Evolutionary conservation across 305 asterid genomes (phyloP).

Genomic region (Fraxinus nigra): DNA sequence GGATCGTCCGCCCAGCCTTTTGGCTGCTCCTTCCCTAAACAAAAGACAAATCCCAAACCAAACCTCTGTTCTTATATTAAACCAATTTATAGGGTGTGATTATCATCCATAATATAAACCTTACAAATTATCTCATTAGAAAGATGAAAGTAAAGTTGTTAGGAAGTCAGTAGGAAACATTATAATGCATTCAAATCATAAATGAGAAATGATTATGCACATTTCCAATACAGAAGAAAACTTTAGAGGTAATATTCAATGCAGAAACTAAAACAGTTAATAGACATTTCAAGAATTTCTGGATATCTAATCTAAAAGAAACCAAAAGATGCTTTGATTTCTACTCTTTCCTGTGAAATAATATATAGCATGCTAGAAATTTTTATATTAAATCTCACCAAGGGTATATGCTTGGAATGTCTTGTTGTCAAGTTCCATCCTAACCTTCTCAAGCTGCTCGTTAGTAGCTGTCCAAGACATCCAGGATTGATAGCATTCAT

Average conservation of each 20-base stretch:
- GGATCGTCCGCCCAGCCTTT: neutral
- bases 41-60: neutral
- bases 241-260: neutral
- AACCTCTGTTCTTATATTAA: neutral
- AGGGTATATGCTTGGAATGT: constrained; percentile 67
- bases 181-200: neutral
- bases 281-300: neutral
- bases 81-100: neutral
- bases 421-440: constrained; percentile 93
- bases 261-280: neutral
- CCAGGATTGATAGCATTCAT: constrained; percentile 96
- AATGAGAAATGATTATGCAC: neutral
- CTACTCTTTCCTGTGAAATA: neutral
- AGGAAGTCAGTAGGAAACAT: neutral
- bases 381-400: constrained; percentile 47
- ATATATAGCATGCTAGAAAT: neutral
- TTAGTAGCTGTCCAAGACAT: constrained; percentile 84
- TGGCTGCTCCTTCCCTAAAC: neutral
- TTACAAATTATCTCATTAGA: neutral
- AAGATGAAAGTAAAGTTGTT: neutral
- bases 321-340: neutral
- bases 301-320: neutral
- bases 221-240: neutral
- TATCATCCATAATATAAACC: neutral
- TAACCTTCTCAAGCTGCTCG: constrained; percentile 73